Base-by-base conservation (phyloP, 176 grass and related monocot genomes). In the Avena atlantica region DNA sequence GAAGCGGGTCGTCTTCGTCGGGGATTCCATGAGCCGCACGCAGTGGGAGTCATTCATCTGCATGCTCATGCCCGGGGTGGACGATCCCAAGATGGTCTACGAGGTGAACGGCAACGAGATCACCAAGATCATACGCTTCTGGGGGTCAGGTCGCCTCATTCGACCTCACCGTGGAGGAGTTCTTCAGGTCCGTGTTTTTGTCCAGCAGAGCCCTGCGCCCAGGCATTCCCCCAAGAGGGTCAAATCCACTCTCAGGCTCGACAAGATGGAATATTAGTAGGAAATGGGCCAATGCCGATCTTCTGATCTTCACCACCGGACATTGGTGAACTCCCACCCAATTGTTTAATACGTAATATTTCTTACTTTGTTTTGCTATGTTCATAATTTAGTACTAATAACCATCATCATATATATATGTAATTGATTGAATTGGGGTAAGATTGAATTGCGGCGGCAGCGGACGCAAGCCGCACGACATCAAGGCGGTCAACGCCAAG, bases 321-420 rank as follows among this genome's bases (percentile, higher is more conserved):
- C 92, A 99, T 73, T 99, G 97, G 97, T 99, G 94, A 94, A 99
- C 92, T 51, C 86, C 92, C 4, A 93, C 87, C 74, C 96, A 99
- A 81, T 85, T 99, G 53, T 99, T 96, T 78, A 92, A 96, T 37
- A 87, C 85, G 94, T 99, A 94, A 99, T 94, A 19, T 49, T 49
- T 87, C 51, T 50, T 55, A 13, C 56, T 78, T 76, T 89, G 42
- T 19, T 84, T 74, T 58, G 9, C 11, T 52, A 15, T 57, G 37
- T 40, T 40, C 37, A 40, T 40, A 61, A 71, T 36, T 63, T 50
- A 23, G 42, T 31, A 66, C 12, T 65, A n/a, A 60, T n/a, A n/a
- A n/a, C n/a, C n/a, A n/a, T n/a, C 53, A 83, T 88, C 8, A 60
- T 52, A 17, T 23, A 62, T 71, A 42, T 51, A 45, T 1, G 11